Percentiles rank a stretch among this genome's conserved stretches.
Evolutionary conservation across 2,329 filamentous ascomycete genomes (phyloP).

Genomic region (Pseudocercospora cruenta): DNA sequence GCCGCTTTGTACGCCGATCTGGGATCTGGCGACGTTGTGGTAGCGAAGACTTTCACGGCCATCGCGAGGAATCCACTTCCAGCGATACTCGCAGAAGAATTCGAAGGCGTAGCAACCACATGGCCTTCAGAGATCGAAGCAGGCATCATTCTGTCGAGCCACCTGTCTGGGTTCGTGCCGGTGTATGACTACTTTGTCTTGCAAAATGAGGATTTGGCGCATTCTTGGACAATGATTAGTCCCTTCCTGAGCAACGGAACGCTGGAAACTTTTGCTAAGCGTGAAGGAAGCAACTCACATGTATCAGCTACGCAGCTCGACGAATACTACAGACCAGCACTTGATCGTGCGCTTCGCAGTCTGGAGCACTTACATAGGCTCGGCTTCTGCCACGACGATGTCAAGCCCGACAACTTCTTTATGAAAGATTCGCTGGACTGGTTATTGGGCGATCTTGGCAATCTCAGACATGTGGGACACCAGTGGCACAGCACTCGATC

Average conservation of each 20-base stretch:
- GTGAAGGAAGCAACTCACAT: not conserved
- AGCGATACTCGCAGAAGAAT: slow-evolving; percentile 1
- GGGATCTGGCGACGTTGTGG: slow-evolving; percentile 14
- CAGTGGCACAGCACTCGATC: slow-evolving; percentile 27
- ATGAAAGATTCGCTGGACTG: slow-evolving; percentile 31
- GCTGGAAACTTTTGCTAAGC: slow-evolving; percentile 17
- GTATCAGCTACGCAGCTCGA: slow-evolving; percentile 28
- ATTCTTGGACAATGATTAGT: slow-evolving; percentile 25
- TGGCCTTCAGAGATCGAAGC: slow-evolving; percentile 32
- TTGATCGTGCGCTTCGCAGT: slow-evolving; percentile 34
- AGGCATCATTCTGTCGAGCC: slow-evolving; percentile 10
- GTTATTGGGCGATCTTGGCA: slow-evolving; percentile 43
- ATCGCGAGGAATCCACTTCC: slow-evolving; percentile 17
- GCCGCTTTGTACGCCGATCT: slow-evolving; percentile 22
- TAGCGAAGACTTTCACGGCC: slow-evolving; percentile 21
- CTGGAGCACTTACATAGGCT: slow-evolving; percentile 35
- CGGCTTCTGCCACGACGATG: slow-evolving; percentile 44
- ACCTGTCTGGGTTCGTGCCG: slow-evolving; percentile 15
- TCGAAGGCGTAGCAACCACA: slow-evolving; percentile 12
- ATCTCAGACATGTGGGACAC: slow-evolving; percentile 38
- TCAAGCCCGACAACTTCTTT: slow-evolving; percentile 43
- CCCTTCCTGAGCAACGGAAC: slow-evolving; percentile 22
- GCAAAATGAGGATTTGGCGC: slow-evolving; percentile 5
- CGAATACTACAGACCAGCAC: slow-evolving; percentile 34
- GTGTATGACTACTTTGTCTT: slow-evolving; percentile 28